A percentile compares a stretch with the other conserved stretches of the same genome.
Conservation (phyloP, 306 rosid species). For the Quercus mongolica region DNA sequence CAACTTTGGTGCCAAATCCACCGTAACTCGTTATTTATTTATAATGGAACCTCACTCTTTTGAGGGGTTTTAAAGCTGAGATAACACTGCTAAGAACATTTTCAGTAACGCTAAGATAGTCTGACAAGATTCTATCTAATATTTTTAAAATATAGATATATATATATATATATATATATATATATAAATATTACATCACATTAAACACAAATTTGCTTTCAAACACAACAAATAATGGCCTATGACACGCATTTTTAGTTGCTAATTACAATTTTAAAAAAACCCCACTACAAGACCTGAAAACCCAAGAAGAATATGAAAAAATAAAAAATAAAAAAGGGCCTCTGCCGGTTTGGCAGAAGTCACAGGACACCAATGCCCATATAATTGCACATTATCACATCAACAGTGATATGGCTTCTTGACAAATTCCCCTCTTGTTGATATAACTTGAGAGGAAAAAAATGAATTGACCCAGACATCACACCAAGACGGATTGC, state of each 20-base stretch:
- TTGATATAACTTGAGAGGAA: conserved; percentile 67
- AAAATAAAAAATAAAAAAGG: conserved; percentile 26
- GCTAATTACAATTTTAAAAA: conserved; percentile 38
- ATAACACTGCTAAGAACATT: background rate
- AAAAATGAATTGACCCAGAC: conserved; percentile 56
- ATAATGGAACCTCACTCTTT: background rate
- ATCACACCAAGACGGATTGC: conserved; percentile 60
- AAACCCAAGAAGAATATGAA: conserved; percentile 38
- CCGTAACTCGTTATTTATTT: background rate
- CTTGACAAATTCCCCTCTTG: conserved; percentile 59
- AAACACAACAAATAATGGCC: conserved; percentile 39
- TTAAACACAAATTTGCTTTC: conserved; percentile 35
- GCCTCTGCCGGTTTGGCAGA: conserved; percentile 38
- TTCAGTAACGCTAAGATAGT: conserved; percentile 10
- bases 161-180: no score
- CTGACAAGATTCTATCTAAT: conserved; percentile 4
- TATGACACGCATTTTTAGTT: conserved; percentile 36
- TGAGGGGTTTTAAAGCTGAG: background rate
- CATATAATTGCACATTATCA: conserved; percentile 46
- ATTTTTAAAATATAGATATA: background rate
- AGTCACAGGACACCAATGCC: conserved; percentile 44
- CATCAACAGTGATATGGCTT: conserved; percentile 51
- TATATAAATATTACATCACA: conserved; percentile 28
- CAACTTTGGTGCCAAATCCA: no score
- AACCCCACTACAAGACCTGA: conserved; percentile 35